Evolutionary conservation across 495 filamentous ascomycete genomes (phyloP), one percentile per base, ranked within the genome.

Genomic region (Penicillium ucsense): DNA sequence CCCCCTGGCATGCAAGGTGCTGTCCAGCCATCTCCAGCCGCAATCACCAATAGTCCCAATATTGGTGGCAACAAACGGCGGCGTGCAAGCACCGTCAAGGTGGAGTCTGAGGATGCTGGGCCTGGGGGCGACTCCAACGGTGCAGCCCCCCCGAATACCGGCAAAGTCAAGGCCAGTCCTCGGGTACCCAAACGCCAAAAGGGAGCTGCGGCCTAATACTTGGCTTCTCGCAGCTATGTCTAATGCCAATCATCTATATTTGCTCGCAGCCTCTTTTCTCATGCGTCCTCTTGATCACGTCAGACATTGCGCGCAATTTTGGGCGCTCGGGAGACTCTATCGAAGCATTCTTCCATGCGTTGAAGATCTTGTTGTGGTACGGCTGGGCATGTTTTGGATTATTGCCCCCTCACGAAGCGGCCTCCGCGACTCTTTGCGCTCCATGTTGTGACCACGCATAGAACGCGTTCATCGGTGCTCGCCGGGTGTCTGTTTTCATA

Each of bases 1-100:
- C 67, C 69, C 27, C 66, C 72, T 6, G 76, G 76, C 30, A 90
- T 94, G 81, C 84, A 82, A 47, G 86, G 81, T 54, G 82, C 86
- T 62, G 72, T 75, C 38, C 77, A 73, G 47, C 74, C 65, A n/a
- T 84, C 76, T n/a, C 82, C 82, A 50, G 80, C 81, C 3, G 90
- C 85, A 54, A 84, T 86, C 5, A 94, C 87, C 59, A 91, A 89
- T 3, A 94, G 88, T 45, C 89, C 89, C 7, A 85, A 83, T 46
- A 80, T 83, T 32, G 82, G 57, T 33, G 56, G 76, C 40, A 85
- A 83, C 59, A 90, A 92, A 67, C 80, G 88, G 48, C 75, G 89
- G 47, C 72, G 88, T 36, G 71, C 82, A 7, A 89, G 86, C 49
- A 79, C 79, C 4, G 84, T 91, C 42, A 92, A 94, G 69, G 69